Evolutionary conservation across 2,329 filamentous ascomycete species (phyloP), one percentile per base, ranked within the genome.

Genomic region (Ophiostoma piceae): DNA sequence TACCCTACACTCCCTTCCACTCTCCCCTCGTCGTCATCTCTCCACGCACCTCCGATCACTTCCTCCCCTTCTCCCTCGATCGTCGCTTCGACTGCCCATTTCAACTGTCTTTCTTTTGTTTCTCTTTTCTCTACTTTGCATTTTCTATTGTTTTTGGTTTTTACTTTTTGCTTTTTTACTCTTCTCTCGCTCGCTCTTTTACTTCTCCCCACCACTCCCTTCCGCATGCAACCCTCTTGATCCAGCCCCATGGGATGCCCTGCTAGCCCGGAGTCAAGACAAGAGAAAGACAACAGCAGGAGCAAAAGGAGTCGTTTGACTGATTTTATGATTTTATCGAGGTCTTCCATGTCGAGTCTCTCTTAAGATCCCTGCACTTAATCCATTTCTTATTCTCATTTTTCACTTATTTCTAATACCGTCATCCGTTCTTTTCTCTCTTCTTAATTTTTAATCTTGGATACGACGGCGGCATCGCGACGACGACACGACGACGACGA

Each of bases 171-270:
- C 35, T n/a, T 4, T 60, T 29, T 60, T 22, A 14, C 14, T 60
- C 22, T 60, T 14, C 22, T 51, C 16, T 51, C 57, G 11, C 57
- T 32, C 57, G 8, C 57, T 62, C 54, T 26, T 26, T 57, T 16
- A 26, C 22, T 57, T 26, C 11, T 32, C 57, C 9, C 51, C 51
- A 11, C n/a, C 26, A 29, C 57, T 62, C 57, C 57, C 62, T 41
- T 39, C 62, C 62, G 32, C 62, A 65, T 39, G 62, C 62, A 65
- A 39, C 62, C 62, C 62, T 39, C 32, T 39, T 37, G 60, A 64
- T 39, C 62, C 62, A 65, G 62, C 2, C 60, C 32, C 32, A 39
- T 65, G 62, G 35, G 62, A 65, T 39, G 62, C 19, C 22, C 51
- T 29, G 51, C 51, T 57, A 54, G 47, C 11, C 60, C 57, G 16